Evolutionary conservation across 768 basidiomycete genomes (phyloP), one percentile per base, ranked within the genome.

Genomic region (Cyclocybe cylindracea): DNA sequence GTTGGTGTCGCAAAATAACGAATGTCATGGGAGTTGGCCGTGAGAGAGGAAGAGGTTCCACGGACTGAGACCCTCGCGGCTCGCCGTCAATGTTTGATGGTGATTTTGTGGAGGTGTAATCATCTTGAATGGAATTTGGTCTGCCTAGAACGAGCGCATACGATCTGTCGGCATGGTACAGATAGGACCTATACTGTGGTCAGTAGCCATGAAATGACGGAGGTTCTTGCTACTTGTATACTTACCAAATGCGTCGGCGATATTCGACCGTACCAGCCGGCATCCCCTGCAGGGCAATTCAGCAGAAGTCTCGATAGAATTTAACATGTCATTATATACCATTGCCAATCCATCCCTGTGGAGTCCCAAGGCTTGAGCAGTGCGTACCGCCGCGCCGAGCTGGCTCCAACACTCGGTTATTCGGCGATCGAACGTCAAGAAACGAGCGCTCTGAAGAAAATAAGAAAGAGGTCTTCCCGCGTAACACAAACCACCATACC

Each of bases 361-460:
- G 34, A 98, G 71, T 7, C 94, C 95, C 16, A 98, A 82, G 3
- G 94, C 94, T 62, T 96, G 94, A 7, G 94, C 94, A 32, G 94
- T 97, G 53, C 94, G 73, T 10, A 98, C 87, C 43, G 92, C 92
- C 5, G 94, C 94, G 34, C 94, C 94, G 13, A 98, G 76, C 62
- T 96, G 93, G 65, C 91, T 93, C 93, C 94, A 98, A 62, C 94
- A 94, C 71, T 97, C 94, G 7, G 94, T 94, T 52, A 96, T 89
- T 42, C 90, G 84, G 43, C 89, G 83, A 64, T 92, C 89, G 61
- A 91, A 82, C 56, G 83, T 83, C 48, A 83, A 64, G 62, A 82
- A 82, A 10, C 81, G 75, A 42, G 81, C 80, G 55, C 79, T 81
- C 80, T 83, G 51, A 44, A 39, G 18, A 45, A 37, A 24, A 39